These are phyloP conservation scores for Saccharum officinarum DNA, from an alignment of 176 grass and related monocot species.

Conservation along the genomic window DNA sequence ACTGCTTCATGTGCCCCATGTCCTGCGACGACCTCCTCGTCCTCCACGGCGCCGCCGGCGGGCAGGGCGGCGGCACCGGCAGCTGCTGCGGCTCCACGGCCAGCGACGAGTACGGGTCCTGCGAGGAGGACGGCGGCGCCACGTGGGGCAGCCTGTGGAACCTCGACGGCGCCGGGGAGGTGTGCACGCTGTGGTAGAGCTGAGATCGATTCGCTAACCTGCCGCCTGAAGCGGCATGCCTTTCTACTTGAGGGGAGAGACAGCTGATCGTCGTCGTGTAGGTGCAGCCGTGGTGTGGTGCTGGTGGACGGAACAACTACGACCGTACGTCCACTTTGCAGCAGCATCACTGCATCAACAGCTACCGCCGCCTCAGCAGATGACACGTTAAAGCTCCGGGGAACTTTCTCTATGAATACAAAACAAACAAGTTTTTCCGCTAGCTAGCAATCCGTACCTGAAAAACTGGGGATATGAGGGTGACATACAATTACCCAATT, in stretches of 20 bases:
- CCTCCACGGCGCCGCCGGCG: slow-evolving; percentile 32
- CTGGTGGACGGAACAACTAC: neutral
- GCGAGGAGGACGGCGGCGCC: slow-evolving; percentile 57
- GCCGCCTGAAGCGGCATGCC: neutral
- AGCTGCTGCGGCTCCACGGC: slow-evolving; percentile 45
- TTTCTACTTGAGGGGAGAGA: neutral
- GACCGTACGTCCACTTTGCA: slow-evolving; percentile 35
- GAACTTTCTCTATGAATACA: slow-evolving; percentile 4
- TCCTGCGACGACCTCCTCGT: slow-evolving; percentile 35
- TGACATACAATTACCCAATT: neutral
- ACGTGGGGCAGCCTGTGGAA: slow-evolving; percentile 95
- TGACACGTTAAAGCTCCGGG: slow-evolving; percentile 32
- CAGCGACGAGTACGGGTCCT: slow-evolving; percentile 53
- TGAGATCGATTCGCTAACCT: neutral
- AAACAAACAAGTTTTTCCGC: neutral
- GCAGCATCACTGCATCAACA: neutral
- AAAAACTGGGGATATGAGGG: neutral
- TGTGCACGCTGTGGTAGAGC: slow-evolving; percentile 35
- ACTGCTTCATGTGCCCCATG: slow-evolving; percentile 56
- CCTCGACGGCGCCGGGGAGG: slow-evolving; percentile 48
- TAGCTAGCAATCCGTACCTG: neutral
- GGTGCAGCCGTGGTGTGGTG: neutral
- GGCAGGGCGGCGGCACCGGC: slow-evolving; percentile 6
- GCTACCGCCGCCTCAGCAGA: slow-evolving; percentile 2
- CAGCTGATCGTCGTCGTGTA: neutral